Evolutionary conservation across 345 rosid species (phyloP).

Genomic region (Camelina hispida): DNA sequence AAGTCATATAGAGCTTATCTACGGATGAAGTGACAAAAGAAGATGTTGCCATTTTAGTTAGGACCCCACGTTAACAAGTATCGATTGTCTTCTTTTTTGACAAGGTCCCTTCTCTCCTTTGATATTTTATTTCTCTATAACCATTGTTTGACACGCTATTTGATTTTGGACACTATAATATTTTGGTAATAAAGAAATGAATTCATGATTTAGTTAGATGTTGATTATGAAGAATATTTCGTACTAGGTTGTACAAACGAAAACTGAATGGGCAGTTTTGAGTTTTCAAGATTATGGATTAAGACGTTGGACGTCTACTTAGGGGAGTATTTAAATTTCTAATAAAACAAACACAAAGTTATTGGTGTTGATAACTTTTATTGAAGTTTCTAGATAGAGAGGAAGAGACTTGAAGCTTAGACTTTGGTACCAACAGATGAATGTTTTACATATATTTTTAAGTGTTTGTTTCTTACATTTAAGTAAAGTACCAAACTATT

Average conservation of each 20-base stretch:
- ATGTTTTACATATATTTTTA: constrained; percentile 29
- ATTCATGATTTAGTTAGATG: constrained; percentile 13
- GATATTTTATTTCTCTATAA: constrained; percentile 1
- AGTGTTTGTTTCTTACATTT: background rate
- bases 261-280: background rate
- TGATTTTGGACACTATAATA: background rate
- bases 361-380: constrained; percentile 3
- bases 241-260: background rate
- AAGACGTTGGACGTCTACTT: constrained; percentile 3
- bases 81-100: constrained; percentile 32
- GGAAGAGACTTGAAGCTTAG: constrained; percentile 33
- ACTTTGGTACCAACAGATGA: constrained; percentile 17
- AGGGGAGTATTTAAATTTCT: background rate
- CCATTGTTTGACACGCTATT: background rate
- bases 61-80: constrained; percentile 28
- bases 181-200: background rate
- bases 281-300: constrained; percentile 20
- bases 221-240: constrained; percentile 9
- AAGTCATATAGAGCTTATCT: constrained; percentile 11
- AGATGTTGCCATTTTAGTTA: constrained; percentile 21
- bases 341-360: background rate
- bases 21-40: constrained; percentile 29
- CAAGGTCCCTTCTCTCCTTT: constrained; percentile 21
- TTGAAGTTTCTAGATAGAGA: background rate
- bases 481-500: background rate